A percentile compares a stretch with the other conserved stretches of the same genome.
Evolutionary conservation across 2,329 filamentous ascomycete species (phyloP).

Genomic region (Alternaria atra): DNA sequence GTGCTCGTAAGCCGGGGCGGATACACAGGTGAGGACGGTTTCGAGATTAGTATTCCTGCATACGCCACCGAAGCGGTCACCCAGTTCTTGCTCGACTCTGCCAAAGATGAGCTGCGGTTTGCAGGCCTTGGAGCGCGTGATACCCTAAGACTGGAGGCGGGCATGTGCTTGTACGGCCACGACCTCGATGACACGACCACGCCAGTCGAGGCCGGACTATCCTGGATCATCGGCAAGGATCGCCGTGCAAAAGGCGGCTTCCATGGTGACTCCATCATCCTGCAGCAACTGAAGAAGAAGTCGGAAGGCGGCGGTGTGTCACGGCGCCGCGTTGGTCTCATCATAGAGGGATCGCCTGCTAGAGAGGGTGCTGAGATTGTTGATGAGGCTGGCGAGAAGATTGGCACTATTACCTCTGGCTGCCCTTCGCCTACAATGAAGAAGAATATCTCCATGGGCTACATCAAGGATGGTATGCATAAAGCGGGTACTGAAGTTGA

Average conservation of each 20-base stretch:
- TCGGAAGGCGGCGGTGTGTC: slow-evolving; percentile 75
- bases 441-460: slow-evolving; percentile 96
- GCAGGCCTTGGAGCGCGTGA: slow-evolving; percentile 92
- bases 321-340: slow-evolving; percentile 80
- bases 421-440: slow-evolving; percentile 86
- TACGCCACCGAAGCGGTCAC: slow-evolving; percentile 72
- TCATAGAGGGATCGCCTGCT: slow-evolving; percentile 86
- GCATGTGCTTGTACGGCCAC: slow-evolving; percentile 99
- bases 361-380: slow-evolving; percentile 87
- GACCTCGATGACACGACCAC: slow-evolving; percentile 85
- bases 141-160: slow-evolving; percentile 90
- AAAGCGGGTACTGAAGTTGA: slow-evolving; percentile 84
- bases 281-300: slow-evolving; percentile 77
- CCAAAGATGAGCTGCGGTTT: slow-evolving; percentile 73
- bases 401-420: slow-evolving; percentile 88
- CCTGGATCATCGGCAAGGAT: slow-evolving; percentile 86
- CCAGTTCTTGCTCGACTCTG: slow-evolving; percentile 71
- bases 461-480: slow-evolving; percentile 81
- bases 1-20: slow-evolving; percentile 86
- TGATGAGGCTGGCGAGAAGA: slow-evolving; percentile 67
- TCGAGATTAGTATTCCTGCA: slow-evolving; percentile 87
- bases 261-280: slow-evolving; percentile 81
- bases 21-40: slow-evolving; percentile 98
- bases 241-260: slow-evolving; percentile 77
- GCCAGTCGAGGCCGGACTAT: slow-evolving; percentile 71